These are phyloP conservation scores for Russula brevipes DNA, from an alignment of 768 basidiomycete species.

Conservation along the genomic window DNA sequence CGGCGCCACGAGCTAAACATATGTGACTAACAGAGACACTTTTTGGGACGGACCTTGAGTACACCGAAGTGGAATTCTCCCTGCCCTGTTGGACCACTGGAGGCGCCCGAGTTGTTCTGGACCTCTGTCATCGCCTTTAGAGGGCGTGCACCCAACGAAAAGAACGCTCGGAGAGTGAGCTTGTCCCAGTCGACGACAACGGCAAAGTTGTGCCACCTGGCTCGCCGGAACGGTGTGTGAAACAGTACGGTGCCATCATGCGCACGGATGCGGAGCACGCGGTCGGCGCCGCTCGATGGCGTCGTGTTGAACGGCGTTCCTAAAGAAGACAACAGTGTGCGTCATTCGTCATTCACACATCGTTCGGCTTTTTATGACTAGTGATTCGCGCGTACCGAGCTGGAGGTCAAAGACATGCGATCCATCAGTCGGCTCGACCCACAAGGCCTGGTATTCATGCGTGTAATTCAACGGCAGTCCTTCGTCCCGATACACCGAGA, in stretches of 20 bases:
- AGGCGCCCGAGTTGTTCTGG: constrained; percentile 39
- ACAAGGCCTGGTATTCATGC: constrained; percentile 61
- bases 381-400: constrained; percentile 39
- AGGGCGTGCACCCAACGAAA: constrained; percentile 39
- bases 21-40: neutral
- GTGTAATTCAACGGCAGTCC: constrained; percentile 44
- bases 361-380: neutral
- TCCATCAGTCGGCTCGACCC: constrained; percentile 57
- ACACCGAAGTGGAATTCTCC: constrained; percentile 61
- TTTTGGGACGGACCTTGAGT: constrained; percentile 43
- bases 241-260: constrained; percentile 51
- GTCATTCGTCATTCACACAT: neutral
- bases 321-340: constrained; percentile 23
- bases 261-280: constrained; percentile 50
- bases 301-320: constrained; percentile 56
- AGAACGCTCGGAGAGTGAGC: constrained; percentile 46
- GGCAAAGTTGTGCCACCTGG: constrained; percentile 57
- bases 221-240: constrained; percentile 40
- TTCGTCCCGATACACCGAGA: constrained; percentile 42
- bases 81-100: constrained; percentile 40
- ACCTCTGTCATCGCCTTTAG: constrained; percentile 42
- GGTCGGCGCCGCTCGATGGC: constrained; percentile 41
- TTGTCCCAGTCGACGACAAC: constrained; percentile 52
- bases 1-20: neutral
- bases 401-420: constrained; percentile 48